A percentile compares a stretch with the other conserved stretches of the same genome.
Conservation (phyloP, 177 flowering plant genomes). For the Vitis hybrid region DNA sequence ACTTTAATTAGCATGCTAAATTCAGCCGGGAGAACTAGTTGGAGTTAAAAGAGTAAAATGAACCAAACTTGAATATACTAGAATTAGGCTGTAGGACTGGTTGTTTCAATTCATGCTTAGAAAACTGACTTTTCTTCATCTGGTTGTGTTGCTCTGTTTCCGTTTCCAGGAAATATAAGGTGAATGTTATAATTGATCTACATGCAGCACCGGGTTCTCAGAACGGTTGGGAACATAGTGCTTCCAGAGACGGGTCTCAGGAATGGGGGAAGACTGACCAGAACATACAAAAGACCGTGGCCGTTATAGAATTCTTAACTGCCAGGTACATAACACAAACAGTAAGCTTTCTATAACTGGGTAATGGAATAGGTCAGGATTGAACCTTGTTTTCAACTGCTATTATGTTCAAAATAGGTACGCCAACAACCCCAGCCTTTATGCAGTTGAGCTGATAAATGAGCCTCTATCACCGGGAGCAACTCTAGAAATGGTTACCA, state of each 20-base stretch:
- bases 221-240: constrained; percentile 54
- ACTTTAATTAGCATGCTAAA: too few relatives aligned
- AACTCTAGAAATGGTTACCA: constrained; percentile 31
- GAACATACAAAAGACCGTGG: constrained; percentile 44
- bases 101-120: too few relatives aligned
- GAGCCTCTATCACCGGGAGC: constrained; percentile 54
- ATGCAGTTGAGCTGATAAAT: constrained; percentile 55
- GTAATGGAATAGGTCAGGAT: too few relatives aligned
- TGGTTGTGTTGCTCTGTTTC: background rate
- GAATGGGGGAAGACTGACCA: constrained; percentile 48
- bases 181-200: constrained; percentile 48
- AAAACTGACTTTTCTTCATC: too few relatives aligned
- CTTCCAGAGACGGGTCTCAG: constrained; percentile 47
- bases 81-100: too few relatives aligned
- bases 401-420: constrained; percentile 24
- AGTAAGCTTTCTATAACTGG: too few relatives aligned
- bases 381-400: background rate
- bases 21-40: too few relatives aligned
- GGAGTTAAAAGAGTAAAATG: too few relatives aligned
- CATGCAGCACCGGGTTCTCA: constrained; percentile 52
- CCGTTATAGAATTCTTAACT: constrained; percentile 50
- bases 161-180: constrained; percentile 37
- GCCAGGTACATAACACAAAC: constrained; percentile 27
- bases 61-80: too few relatives aligned
- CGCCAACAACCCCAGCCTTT: constrained; percentile 44